A percentile compares a stretch with the other conserved stretches of the same genome.
phyloP scores from a whole-genome alignment of 2,329 filamentous ascomycete genomes.

The Cytospora schulzeri region DNA sequence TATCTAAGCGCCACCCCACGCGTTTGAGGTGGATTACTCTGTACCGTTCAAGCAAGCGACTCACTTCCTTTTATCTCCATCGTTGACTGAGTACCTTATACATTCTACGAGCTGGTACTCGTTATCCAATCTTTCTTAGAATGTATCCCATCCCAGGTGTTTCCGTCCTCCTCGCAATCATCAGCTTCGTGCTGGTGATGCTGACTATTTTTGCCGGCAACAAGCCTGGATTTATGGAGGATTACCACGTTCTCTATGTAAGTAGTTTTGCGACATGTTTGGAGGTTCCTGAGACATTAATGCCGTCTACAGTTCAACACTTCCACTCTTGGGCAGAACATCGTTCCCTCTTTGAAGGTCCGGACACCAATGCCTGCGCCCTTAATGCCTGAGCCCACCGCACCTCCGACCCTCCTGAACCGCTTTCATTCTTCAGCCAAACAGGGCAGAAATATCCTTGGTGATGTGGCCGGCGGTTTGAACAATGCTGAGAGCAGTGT shows the following conservation, averaged over 20 bases:
- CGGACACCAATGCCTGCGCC: conserved; percentile 23
- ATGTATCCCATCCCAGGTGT: conserved; percentile 29
- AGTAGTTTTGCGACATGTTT: conserved; percentile 21
- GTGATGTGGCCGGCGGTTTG: conserved; percentile 24
- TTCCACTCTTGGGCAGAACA: conserved; percentile 43
- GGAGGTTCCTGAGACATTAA: conserved; percentile 14
- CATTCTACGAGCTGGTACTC: conserved; percentile 14
- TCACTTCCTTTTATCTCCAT: neutral
- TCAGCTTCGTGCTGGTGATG: conserved; percentile 41
- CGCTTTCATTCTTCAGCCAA: conserved; percentile 31
- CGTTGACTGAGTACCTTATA: too few species aligned
- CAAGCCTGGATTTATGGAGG: conserved; percentile 40
- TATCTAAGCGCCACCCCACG: conserved; percentile 7
- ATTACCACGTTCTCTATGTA: conserved; percentile 44
- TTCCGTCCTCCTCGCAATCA: conserved; percentile 39
- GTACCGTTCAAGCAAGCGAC: neutral
- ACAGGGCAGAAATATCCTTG: conserved; percentile 29
- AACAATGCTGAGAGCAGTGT: conserved; percentile 8
- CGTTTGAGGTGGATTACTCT: neutral
- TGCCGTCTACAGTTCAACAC: conserved; percentile 41
- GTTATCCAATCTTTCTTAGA: neutral
- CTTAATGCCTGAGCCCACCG: conserved; percentile 27
- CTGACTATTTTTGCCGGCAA: conserved; percentile 43
- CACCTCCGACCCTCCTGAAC: conserved; percentile 32
- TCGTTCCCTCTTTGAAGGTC: conserved; percentile 33